phyloP scores from a whole-genome alignment of 2,329 filamentous ascomycete species.

The Venturia oleaginea region DNA sequence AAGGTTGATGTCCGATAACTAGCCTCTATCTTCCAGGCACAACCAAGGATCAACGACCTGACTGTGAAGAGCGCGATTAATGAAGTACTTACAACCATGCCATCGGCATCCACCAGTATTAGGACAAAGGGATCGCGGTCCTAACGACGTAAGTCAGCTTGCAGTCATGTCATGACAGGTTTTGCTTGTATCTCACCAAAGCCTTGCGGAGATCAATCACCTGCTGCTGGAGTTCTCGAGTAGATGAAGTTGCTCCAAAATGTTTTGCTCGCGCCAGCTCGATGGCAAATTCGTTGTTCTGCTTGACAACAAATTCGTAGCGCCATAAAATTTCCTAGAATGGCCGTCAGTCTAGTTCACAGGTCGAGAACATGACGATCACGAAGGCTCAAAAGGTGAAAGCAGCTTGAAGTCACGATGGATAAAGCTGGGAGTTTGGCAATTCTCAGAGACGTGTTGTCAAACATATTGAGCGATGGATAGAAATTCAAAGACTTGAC shows the following conservation, averaged over 20 bases:
- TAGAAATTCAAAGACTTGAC: neutral
- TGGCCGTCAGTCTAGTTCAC: neutral
- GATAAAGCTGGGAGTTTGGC: neutral
- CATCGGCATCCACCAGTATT: conserved; percentile 47
- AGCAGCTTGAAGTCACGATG: no score
- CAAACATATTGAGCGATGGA: neutral
- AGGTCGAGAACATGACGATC: neutral
- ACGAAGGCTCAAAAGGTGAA: neutral
- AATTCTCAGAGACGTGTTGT: neutral
- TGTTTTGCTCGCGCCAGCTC: conserved; percentile 22
- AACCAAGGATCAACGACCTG: neutral
- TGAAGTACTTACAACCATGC: conserved; percentile 32
- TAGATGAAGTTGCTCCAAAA: conserved; percentile 12
- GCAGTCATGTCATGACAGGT: no score
- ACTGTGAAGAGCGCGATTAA: neutral
- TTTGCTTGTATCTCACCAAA: conserved; percentile 27
- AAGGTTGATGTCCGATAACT: neutral
- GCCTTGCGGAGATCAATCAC: conserved; percentile 15
- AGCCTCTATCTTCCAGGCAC: neutral
- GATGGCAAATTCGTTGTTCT: conserved; percentile 22
- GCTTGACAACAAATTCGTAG: conserved; percentile 29
- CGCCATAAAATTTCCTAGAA: conserved; percentile 31
- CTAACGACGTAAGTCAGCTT: neutral
- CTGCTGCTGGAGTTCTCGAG: neutral
- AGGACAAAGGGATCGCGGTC: conserved; percentile 43